Evolutionary conservation across 495 filamentous ascomycete genomes (phyloP).

Genomic region (Neurospora sp.): DNA sequence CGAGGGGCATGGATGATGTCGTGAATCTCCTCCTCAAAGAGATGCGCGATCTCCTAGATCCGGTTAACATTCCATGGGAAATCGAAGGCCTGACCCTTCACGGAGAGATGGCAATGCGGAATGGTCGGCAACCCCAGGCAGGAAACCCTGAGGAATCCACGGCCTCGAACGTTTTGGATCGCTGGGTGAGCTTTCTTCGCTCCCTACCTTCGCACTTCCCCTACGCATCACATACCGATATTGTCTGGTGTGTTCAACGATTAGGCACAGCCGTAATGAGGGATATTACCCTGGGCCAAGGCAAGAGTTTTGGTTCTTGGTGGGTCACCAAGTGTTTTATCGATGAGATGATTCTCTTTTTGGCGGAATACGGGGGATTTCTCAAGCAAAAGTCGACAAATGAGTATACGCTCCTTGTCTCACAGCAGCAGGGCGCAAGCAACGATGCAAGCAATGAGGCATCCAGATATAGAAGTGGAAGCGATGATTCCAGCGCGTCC

Average conservation of each 20-base stretch:
- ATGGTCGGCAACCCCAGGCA: conserved; percentile 23
- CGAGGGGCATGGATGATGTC: conserved; percentile 54
- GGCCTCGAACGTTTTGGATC: conserved; percentile 63
- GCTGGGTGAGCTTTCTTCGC: conserved; percentile 74
- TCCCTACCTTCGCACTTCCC: conserved; percentile 68
- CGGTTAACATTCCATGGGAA: conserved; percentile 45
- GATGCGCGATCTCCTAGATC: conserved; percentile 60
- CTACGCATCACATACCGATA: conserved; percentile 51
- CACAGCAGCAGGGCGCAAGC: conserved; percentile 20
- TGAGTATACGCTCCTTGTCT: conserved; percentile 5
- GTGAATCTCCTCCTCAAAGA: conserved; percentile 65
- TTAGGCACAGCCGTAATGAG: conserved; percentile 61
- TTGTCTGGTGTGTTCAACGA: conserved; percentile 59
- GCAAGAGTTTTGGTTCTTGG: conserved; percentile 86
- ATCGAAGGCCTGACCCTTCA: conserved; percentile 44
- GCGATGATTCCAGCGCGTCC: conserved; percentile 30
- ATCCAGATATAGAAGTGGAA: conserved; percentile 34
- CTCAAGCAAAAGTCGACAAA: conserved; percentile 41
- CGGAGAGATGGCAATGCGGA: conserved; percentile 38
- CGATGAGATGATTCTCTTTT: conserved; percentile 88
- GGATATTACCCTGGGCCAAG: conserved; percentile 72
- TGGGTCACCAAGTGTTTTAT: conserved; percentile 98
- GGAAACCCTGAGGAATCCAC: conserved; percentile 9
- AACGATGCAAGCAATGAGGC: conserved; percentile 22
- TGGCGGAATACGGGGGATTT: conserved; percentile 88